phyloP scores from a whole-genome alignment of 2,329 filamentous ascomycete species.

The Fusarium udum region DNA sequence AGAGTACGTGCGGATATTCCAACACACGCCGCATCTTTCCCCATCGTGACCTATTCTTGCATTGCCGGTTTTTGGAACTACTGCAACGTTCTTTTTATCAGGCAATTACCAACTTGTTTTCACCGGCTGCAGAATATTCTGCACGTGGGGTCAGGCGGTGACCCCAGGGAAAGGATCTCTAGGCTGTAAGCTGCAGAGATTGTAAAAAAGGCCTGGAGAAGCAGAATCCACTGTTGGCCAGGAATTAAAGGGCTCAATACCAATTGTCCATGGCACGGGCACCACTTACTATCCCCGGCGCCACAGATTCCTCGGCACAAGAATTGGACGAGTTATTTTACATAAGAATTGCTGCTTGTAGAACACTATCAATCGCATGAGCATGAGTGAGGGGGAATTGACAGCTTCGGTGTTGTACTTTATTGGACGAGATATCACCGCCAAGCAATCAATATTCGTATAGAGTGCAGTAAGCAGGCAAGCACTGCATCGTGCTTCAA shows the following conservation, averaged over 20 bases:
- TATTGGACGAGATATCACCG: background rate
- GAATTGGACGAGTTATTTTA: slow-evolving; percentile 6
- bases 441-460: slow-evolving; percentile 18
- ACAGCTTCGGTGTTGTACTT: background rate
- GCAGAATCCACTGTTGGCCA: background rate
- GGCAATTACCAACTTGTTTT: slow-evolving; percentile 30
- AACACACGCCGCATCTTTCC: background rate
- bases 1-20: slow-evolving; percentile 15
- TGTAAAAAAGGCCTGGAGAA: background rate
- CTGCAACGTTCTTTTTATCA: slow-evolving; percentile 32
- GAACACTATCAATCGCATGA: background rate
- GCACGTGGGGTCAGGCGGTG: slow-evolving; percentile 35
- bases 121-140: slow-evolving; percentile 33
- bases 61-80: background rate
- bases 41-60: slow-evolving; percentile 19
- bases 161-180: slow-evolving; percentile 22
- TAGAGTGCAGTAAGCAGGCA: slow-evolving; percentile 1
- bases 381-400: background rate
- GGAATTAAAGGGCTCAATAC: slow-evolving; percentile 4
- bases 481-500: slow-evolving; percentile 16
- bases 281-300: background rate
- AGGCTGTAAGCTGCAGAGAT: background rate
- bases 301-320: slow-evolving; percentile 6
- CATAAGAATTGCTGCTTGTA: background rate
- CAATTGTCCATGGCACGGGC: slow-evolving; percentile 36